Percentiles rank a stretch among this genome's conserved stretches.
Conservation (phyloP, 257 asterid genomes). For the Ligustrum vulgare region DNA sequence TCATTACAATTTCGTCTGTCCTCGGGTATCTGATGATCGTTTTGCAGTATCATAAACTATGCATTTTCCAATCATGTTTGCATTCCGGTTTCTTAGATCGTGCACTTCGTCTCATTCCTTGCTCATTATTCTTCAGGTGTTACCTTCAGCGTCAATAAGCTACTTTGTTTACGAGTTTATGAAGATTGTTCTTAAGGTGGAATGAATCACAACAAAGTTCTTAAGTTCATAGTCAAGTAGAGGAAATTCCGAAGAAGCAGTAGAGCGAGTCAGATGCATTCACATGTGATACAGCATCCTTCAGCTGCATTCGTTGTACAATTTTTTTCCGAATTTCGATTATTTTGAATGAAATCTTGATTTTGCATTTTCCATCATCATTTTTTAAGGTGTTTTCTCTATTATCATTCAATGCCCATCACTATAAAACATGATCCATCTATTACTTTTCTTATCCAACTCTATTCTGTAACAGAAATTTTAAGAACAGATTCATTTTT, state of each 20-base stretch:
- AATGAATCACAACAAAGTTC: constrained; percentile 35
- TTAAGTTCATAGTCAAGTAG: constrained; percentile 7
- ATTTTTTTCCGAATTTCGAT: background rate
- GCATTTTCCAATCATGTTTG: constrained; percentile 2
- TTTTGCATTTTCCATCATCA: background rate
- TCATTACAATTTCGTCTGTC: background rate
- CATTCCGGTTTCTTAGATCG: background rate
- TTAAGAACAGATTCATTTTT: no score
- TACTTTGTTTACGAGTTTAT: constrained; percentile 88
- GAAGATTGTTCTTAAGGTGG: constrained; percentile 89
- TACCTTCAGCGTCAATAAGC: constrained; percentile 92
- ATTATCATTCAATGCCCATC: no score
- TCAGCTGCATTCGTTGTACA: background rate
- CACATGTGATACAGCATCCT: background rate
- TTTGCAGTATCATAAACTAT: background rate
- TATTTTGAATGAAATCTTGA: background rate
- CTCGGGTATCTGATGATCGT: no score
- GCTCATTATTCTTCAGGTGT: constrained; percentile 49
- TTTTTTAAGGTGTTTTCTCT: no score
- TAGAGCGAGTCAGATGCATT: constrained; percentile 9
- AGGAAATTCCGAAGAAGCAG: constrained; percentile 17
- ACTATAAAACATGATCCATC: no score
- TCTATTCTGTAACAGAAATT: no score
- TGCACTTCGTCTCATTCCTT: background rate
- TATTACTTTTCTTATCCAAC: no score